Evolutionary conservation across 2,329 filamentous ascomycete species (phyloP), one percentile per base, ranked within the genome.

Genomic region (Neonectria punicea): DNA sequence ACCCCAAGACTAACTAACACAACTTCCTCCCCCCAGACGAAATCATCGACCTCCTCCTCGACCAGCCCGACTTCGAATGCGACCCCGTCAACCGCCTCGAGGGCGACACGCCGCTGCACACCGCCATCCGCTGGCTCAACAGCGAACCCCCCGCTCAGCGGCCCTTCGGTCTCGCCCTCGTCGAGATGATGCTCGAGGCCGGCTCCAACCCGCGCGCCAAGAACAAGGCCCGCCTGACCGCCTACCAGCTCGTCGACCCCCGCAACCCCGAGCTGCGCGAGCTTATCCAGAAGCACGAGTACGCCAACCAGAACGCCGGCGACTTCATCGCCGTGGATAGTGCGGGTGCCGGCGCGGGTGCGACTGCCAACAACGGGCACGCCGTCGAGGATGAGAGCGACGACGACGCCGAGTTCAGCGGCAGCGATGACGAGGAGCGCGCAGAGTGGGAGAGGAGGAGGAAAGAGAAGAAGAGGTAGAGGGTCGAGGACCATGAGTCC

Each of bases 51-150:
- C 81, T 89, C 74, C 89, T 97, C 62, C 90, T 96, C 70, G 92
- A 96, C 83, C 92, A 95, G 79, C 89, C 92, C 71, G 89, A 91
- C 71, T 90, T 97, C 78, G 93, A 96, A 81, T 95, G 94, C 82
- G 93, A 97, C 82, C 91, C 92, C 59, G 74, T 90, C 74, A 91
- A 89, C 82, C 87, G 87, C 72, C 78, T 86, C 74, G 92, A 95
- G 65, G 86, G 87, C 67, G 92, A 96, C 80, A 94, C 92, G 2
- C 92, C 92, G 32, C 85, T 97, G 64, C 93, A 97, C 85, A 88
- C 88, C 75, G 92, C 89, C 60, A 89, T 96, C 71, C 87, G 91
- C 74, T 95, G 89, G 85, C 87, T 92, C 81, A 94, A 94, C 84
- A 81, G 82, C 60, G 86, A 92, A 74, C 85, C 86, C 39, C 82